Base-by-base conservation (phyloP, 2,329 filamentous ascomycete species). In the Kalaharituber pfeilii region DNA sequence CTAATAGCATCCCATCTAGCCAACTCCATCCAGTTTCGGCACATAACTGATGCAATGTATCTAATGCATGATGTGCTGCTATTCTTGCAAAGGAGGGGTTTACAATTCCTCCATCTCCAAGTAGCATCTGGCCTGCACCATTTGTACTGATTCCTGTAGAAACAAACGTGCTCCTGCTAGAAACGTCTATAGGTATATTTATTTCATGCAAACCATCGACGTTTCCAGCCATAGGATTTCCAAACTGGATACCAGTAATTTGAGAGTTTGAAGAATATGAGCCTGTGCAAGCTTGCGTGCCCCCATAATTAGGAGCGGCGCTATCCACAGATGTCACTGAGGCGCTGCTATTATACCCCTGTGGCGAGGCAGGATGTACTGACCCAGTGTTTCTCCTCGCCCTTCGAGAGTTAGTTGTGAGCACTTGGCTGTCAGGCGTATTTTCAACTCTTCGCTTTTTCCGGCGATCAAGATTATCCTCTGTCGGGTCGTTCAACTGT, bases 1-100 rank as follows among this genome's bases (percentile, higher is more conserved):
- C 86, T 5, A 96, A 73, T 36, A 96, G 73, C 72, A 96, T 88
- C 1, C 91, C 91, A 65, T 96, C 89, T 52, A 87, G 77, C 91
- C 91, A 98, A 62, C 80, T 77, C 84, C 86, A 91, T 8, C 75
- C 76, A 63, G 82, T 86, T 66, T 89, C 82, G 63, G 84, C 79
- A 65, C 86, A 94, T 5, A 93, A 70, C 59, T 74, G 78, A 15
- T 78, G 80, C 20, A 94, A 72, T 63, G 86, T 78, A 33, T 84
- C 78, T 20, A 94, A 69, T 2, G 84, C 83, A 22, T 47, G 42
- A 22, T 47, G 22, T 25, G 18, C 42, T 5, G 76, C 72, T 49
- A 73, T 76, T 22, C 30, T 50, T 30, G 47, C 47, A 28, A 15
- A 20, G n/a, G 3, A 13, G 9, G 24, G 47, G 30, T 29, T 28